These are phyloP conservation scores for Colletotrichum liaoningense DNA, from an alignment of 2,329 filamentous ascomycete species.

Conservation along the genomic window DNA sequence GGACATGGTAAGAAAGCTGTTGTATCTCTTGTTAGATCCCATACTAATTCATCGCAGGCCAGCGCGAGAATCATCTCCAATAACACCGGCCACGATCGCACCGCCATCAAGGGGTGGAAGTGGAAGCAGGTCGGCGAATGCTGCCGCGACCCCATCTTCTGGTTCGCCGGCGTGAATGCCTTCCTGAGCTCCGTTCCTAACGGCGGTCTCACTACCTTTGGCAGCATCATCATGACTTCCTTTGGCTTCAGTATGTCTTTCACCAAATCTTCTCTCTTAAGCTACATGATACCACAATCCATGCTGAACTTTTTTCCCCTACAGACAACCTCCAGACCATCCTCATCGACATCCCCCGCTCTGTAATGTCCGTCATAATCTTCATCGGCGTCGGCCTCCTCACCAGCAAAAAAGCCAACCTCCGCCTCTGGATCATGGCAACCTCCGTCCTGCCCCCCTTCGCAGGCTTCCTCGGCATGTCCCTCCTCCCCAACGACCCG, in stretches of 20 bases:
- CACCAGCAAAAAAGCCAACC: conserved; percentile 46
- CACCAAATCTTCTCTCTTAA: accelerated
- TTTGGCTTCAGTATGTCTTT: conserved; percentile 48
- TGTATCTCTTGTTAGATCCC: too few relatives aligned
- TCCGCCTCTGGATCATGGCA: conserved; percentile 52
- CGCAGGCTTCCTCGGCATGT: conserved; percentile 49
- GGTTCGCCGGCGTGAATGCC: conserved; percentile 50
- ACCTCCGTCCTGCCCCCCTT: conserved; percentile 48
- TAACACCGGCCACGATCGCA: conserved; percentile 51
- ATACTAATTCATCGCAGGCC: too few relatives aligned
- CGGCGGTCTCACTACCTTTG: conserved; percentile 49
- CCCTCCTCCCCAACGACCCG: conserved; percentile 47
- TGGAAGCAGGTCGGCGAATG: conserved; percentile 51
- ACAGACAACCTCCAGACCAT: conserved; percentile 49
- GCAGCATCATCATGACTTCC: conserved; percentile 46
- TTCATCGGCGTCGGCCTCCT: conserved; percentile 48
- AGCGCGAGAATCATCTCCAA: conserved; percentile 48
- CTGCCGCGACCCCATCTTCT: conserved; percentile 49
- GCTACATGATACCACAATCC: not conserved
- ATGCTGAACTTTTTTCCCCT: not conserved
- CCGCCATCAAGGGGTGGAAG: conserved; percentile 49
- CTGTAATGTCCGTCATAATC: conserved; percentile 47
- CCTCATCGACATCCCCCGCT: conserved; percentile 48
- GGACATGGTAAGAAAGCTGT: conserved; percentile 41
- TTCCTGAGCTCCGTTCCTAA: conserved; percentile 50